Base-by-base conservation (phyloP, 2,329 filamentous ascomycete genomes). In the Paramyrothecium roridum region DNA sequence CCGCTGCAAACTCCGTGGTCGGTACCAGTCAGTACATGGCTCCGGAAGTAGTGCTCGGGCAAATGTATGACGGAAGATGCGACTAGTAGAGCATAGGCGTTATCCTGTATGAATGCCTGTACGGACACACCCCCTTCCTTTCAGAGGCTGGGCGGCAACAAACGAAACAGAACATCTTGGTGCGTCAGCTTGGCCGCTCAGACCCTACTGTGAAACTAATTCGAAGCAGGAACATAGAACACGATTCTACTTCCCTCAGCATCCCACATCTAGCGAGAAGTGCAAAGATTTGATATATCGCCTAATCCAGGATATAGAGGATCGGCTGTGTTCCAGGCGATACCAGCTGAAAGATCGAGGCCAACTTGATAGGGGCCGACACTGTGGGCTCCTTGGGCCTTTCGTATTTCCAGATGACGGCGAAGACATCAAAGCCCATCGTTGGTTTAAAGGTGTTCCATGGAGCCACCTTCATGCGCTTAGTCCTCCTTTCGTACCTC, bases 11-110 rank as follows among this genome's bases (percentile, higher is more conserved):
- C 62, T 96, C 92, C 48, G 86, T 96, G 1, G 93, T 98, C 12
- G 93, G 93, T 2, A 98, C 95, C 2, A 96, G 92, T 69, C 93
- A 97, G 68, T 98, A 98, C 76, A 98, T 97, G 95, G 93, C 95
- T 1, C 93, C 93, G 2, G 95, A 98, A 75, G 90, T 98, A 19
- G 87, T 97, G 56, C 79, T 83, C 61, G 91, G 93, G 26, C 83
- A 91, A 50, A 76, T 81, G 40, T 98, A 98, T 70, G 95, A 98
- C 73, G 93, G 90, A 30, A 83, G 93, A 66, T 98, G 93, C 73
- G 93, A 98, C 73, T 98, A 84, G 91, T 98, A 90, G 93, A 97
- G 93, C 73, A 84, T 98, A 63, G 93, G 92, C 53, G 86, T 98
- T 67, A 97, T 98, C 67, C 74, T 98, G 55, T 98, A 91, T 66